Conservation (phyloP, 148 eudicot genomes). For the Rhododendron ovatum region DNA sequence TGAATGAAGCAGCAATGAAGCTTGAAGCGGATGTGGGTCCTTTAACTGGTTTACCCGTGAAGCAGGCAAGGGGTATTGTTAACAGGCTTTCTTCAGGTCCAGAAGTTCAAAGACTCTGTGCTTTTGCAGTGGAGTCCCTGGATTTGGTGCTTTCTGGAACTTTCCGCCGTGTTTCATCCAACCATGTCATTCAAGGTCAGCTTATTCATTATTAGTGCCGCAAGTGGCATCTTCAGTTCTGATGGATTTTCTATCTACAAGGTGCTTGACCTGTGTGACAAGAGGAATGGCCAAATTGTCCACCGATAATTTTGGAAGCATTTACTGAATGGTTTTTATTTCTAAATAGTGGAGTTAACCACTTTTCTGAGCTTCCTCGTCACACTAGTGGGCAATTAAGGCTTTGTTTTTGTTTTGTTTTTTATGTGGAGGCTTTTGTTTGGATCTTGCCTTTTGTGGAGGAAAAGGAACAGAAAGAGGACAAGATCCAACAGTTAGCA, state of each 20-base stretch:
- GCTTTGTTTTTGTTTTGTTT: background rate
- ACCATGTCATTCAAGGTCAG: conserved; percentile 34
- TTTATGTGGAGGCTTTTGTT: background rate
- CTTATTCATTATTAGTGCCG: background rate
- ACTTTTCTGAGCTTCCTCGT: background rate
- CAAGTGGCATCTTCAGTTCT: background rate
- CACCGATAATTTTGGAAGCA: background rate
- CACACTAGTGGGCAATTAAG: background rate
- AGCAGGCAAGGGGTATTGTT: conserved; percentile 80
- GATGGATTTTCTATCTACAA: background rate
- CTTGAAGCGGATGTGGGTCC: conserved; percentile 87
- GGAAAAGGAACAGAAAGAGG: background rate
- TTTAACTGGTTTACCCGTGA: conserved; percentile 63
- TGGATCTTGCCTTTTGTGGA: background rate
- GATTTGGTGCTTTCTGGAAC: conserved; percentile 29
- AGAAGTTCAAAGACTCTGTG: conserved; percentile 69
- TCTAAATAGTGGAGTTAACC: background rate
- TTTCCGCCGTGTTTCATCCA: background rate
- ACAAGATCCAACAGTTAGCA: background rate
- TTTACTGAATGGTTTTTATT: background rate
- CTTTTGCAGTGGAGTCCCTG: conserved; percentile 57
- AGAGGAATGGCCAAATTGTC: background rate
- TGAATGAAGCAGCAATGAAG: conserved; percentile 54
- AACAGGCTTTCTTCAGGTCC: conserved; percentile 76
- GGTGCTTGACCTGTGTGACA: background rate